Conservation (phyloP, 2,329 filamentous ascomycete genomes). For the Microdochium paspali region DNA sequence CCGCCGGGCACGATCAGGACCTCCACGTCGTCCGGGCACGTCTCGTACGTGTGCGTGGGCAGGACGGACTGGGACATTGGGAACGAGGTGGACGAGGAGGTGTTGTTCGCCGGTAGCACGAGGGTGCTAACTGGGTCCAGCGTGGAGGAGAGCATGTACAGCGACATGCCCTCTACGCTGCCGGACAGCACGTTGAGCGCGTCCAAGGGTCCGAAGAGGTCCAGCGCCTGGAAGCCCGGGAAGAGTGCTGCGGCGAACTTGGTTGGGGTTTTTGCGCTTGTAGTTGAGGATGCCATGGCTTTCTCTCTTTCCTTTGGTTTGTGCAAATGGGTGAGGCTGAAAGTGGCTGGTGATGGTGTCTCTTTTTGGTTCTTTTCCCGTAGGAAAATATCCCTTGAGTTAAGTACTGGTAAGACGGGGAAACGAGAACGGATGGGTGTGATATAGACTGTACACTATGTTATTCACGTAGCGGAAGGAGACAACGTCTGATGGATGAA, state of each 20-base stretch:
- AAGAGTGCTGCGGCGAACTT: constrained; percentile 34
- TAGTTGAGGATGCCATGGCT: background rate
- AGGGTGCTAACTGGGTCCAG: constrained; percentile 29
- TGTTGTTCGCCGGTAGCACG: no score
- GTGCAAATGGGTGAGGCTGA: no score
- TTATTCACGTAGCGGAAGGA: no score
- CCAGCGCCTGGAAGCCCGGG: constrained; percentile 32
- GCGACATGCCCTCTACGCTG: constrained; percentile 21
- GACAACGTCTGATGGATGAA: no score
- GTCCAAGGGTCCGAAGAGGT: constrained; percentile 37
- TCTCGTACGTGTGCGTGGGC: constrained; percentile 41
- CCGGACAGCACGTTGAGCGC: constrained; percentile 30
- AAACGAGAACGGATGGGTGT: no score
- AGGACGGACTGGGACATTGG: constrained; percentile 24
- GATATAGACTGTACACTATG: no score
- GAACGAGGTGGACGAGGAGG: constrained; percentile 10
- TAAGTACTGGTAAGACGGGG: no score
- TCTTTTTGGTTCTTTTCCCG: no score
- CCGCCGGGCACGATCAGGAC: constrained; percentile 61
- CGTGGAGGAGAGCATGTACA: constrained; percentile 29
- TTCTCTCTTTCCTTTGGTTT: no score
- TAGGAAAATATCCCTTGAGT: no score
- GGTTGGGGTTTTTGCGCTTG: constrained; percentile 6
- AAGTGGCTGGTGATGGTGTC: no score
- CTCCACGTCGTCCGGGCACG: constrained; percentile 42